Evolutionary conservation across 1,284 basidiomycete genomes (phyloP).

Genomic region (Inonotus obliquus): DNA sequence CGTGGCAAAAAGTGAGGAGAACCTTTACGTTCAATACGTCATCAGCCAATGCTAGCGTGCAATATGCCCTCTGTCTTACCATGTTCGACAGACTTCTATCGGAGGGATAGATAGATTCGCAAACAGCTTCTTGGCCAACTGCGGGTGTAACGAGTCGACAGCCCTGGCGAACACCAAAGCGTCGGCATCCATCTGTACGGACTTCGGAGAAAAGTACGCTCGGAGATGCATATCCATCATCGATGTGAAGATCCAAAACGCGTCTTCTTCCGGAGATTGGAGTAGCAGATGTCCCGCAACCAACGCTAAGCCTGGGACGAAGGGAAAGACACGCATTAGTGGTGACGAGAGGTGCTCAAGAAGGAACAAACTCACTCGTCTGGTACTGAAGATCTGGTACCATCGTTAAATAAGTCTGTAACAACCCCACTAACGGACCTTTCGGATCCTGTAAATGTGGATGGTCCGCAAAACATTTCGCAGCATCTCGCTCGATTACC

Average conservation of each 20-base stretch:
- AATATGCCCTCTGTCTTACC: conserved; percentile 38
- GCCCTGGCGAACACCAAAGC: conserved; percentile 72
- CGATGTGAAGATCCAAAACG: conserved; percentile 90
- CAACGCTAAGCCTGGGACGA: conserved; percentile 58
- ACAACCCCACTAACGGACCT: conserved; percentile 50
- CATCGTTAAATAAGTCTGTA: conserved; percentile 76
- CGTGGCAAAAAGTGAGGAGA: conserved; percentile 69
- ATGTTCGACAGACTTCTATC: conserved; percentile 51
- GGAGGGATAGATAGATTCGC: conserved; percentile 59
- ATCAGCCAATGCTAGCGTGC: neutral
- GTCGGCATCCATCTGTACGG: conserved; percentile 79
- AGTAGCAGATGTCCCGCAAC: conserved; percentile 78
- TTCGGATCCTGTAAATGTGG: conserved; percentile 49
- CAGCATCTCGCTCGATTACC: conserved; percentile 62
- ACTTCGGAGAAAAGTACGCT: conserved; percentile 70
- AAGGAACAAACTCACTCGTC: conserved; percentile 36
- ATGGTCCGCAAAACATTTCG: conserved; percentile 45
- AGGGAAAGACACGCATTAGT: conserved; percentile 22
- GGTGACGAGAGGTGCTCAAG: conserved; percentile 10
- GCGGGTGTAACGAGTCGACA: conserved; percentile 63
- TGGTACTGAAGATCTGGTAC: conserved; percentile 77
- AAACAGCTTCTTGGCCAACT: conserved; percentile 62
- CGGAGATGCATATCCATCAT: conserved; percentile 79
- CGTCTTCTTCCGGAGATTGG: conserved; percentile 85
- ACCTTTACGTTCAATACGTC: conserved; percentile 38